Percentiles rank a stretch among this genome's conserved stretches.
phyloP scores from a whole-genome alignment of 73 alveolate genomes.

The Paramecium caudatum region DNA sequence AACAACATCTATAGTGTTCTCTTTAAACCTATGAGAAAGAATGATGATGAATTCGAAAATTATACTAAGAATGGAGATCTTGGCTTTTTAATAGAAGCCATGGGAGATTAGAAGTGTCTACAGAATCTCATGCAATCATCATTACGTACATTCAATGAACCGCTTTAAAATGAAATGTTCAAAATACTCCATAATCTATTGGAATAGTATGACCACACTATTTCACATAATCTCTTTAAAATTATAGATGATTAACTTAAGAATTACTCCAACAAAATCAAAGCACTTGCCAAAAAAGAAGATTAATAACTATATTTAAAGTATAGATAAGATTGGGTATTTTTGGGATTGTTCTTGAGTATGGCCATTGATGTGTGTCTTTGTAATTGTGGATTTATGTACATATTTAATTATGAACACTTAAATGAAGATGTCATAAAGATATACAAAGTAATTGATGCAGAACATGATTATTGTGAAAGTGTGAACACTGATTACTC shows the following conservation, averaged over 20 bases:
- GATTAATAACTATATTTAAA: constrained; percentile 22
- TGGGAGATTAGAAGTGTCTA: constrained; percentile 60
- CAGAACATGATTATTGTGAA: constrained; percentile 5
- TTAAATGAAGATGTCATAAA: constrained; percentile 49
- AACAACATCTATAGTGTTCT: neutral
- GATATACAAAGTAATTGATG: constrained; percentile 42
- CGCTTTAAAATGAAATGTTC: neutral
- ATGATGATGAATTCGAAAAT: constrained; percentile 69
- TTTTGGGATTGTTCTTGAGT: neutral
- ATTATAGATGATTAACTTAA: constrained; percentile 35
- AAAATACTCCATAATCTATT: constrained; percentile 19
- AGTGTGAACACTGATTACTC: neutral
- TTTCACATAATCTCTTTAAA: neutral
- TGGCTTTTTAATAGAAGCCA: constrained; percentile 42
- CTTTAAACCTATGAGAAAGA: constrained; percentile 55
- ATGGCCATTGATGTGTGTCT: constrained; percentile 38
- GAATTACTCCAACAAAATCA: neutral
- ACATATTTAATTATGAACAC: constrained; percentile 68
- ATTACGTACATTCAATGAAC: neutral
- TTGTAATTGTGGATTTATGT: neutral
- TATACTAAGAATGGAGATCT: constrained; percentile 63
- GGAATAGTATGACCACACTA: constrained; percentile 13
- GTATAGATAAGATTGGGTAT: constrained; percentile 56
- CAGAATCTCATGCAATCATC: constrained; percentile 44
- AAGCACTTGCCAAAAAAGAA: constrained; percentile 47